A percentile compares a stretch with the other conserved stretches of the same genome.
phyloP scores from a whole-genome alignment of 2,329 filamentous ascomycete species.

The Pezicula neosporulosa region DNA sequence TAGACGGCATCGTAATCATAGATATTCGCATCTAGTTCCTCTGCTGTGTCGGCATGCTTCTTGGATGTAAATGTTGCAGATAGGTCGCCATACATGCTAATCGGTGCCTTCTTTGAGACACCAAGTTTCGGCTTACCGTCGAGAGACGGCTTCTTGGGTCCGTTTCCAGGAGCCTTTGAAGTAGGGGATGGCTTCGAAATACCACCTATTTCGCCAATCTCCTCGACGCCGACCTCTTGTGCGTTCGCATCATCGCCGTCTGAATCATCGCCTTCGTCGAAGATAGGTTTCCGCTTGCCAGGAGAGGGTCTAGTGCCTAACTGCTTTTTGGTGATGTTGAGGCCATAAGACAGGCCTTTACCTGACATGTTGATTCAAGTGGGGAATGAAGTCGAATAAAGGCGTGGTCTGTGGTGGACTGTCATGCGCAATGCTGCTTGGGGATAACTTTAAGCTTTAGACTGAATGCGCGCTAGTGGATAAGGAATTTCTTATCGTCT shows the following conservation, averaged over 20 bases:
- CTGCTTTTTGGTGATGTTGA: constrained; percentile 58
- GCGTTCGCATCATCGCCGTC: constrained; percentile 44
- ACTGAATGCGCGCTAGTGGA: neutral
- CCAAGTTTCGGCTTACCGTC: constrained; percentile 22
- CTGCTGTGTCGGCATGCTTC: constrained; percentile 61
- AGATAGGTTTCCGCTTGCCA: constrained; percentile 50
- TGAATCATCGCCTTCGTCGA: constrained; percentile 55
- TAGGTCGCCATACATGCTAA: constrained; percentile 58
- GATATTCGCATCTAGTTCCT: constrained; percentile 66
- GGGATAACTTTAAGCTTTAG: too few species aligned
- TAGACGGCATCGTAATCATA: constrained; percentile 86
- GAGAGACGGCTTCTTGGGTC: constrained; percentile 25
- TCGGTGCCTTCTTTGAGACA: constrained; percentile 39
- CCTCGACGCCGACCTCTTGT: constrained; percentile 40
- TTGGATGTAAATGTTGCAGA: constrained; percentile 61
- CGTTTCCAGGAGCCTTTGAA: constrained; percentile 28
- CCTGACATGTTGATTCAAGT: constrained; percentile 22
- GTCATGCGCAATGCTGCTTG: too few species aligned
- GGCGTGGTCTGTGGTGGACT: too few species aligned
- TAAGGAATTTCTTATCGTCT: neutral
- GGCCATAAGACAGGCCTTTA: constrained; percentile 49
- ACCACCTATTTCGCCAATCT: constrained; percentile 59
- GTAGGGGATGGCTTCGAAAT: constrained; percentile 33
- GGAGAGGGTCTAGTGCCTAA: constrained; percentile 42
- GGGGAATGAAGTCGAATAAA: neutral